phyloP scores from a whole-genome alignment of 257 asterid genomes.

The Solanum pinnatisectum region DNA sequence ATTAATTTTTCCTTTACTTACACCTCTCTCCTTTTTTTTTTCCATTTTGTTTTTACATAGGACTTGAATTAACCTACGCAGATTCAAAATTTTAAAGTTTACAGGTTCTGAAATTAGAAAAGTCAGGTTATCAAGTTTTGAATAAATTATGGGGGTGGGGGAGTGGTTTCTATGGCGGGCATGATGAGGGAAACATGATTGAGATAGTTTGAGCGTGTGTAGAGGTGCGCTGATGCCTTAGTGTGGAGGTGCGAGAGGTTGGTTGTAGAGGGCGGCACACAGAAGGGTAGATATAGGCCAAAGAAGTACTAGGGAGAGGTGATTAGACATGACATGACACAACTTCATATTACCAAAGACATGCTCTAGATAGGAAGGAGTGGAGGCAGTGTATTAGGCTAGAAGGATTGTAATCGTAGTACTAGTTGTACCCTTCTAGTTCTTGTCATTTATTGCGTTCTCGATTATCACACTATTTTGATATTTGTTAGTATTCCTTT shows the following conservation, averaged over 20 bases:
- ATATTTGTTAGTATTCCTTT: too few relatives aligned
- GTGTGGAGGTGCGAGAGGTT: background rate
- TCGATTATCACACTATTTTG: background rate
- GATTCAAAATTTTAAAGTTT: background rate
- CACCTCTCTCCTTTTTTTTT: background rate
- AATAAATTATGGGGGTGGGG: too few relatives aligned
- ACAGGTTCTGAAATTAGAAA: background rate
- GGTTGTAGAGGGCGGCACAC: background rate
- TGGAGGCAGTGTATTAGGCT: background rate
- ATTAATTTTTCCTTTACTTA: background rate
- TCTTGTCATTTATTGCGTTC: background rate
- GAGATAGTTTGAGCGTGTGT: background rate
- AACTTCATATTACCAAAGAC: too few relatives aligned
- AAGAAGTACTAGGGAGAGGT: background rate
- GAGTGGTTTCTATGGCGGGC: too few relatives aligned
- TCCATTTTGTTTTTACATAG: background rate
- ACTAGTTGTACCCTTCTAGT: background rate
- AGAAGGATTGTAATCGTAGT: background rate
- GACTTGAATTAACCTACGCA: background rate
- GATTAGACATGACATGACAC: background rate
- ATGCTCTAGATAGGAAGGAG: background rate
- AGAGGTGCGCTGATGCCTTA: background rate
- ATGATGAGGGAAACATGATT: too few relatives aligned
- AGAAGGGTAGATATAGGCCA: background rate
- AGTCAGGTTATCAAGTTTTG: background rate